These are phyloP conservation scores for Pleurotus cornucopiae DNA, from an alignment of 768 basidiomycete genomes.

Conservation along the genomic window DNA sequence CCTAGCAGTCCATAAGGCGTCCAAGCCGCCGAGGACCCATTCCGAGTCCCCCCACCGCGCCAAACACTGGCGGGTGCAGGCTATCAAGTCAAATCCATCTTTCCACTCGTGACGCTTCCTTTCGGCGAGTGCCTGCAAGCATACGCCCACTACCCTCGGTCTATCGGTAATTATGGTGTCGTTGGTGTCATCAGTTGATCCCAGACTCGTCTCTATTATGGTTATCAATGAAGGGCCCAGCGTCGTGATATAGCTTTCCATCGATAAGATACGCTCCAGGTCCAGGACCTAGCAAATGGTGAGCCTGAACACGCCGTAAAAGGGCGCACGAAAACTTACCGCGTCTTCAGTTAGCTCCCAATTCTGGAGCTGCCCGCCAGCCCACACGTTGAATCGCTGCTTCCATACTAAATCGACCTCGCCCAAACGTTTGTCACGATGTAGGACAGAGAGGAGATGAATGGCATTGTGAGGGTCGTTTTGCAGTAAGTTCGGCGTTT, in stretches of 20 bases:
- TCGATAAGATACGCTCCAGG: constrained; percentile 48
- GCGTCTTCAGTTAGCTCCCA: constrained; percentile 38
- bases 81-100: constrained; percentile 35
- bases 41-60: constrained; percentile 58
- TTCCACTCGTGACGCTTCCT: constrained; percentile 42
- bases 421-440: constrained; percentile 42
- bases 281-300: constrained; percentile 36
- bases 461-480: constrained; percentile 37
- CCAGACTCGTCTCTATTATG: constrained; percentile 40
- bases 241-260: constrained; percentile 46
- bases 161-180: constrained; percentile 30
- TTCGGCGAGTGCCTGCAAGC: constrained; percentile 48
- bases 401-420: constrained; percentile 61
- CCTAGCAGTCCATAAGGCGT: constrained; percentile 43
- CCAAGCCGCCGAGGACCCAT: constrained; percentile 51
- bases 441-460: constrained; percentile 47
- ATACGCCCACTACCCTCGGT: constrained; percentile 58
- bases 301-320: not conserved
- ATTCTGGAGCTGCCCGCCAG: constrained; percentile 33
- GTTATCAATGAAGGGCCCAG: constrained; percentile 36
- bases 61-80: constrained; percentile 44
- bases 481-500: constrained; percentile 42
- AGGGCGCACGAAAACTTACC: constrained; percentile 23
- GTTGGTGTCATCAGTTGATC: constrained; percentile 18
- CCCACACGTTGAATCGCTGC: constrained; percentile 47